phyloP scores from a whole-genome alignment of 1,284 basidiomycete species.

The Binderoboletus segoi region DNA sequence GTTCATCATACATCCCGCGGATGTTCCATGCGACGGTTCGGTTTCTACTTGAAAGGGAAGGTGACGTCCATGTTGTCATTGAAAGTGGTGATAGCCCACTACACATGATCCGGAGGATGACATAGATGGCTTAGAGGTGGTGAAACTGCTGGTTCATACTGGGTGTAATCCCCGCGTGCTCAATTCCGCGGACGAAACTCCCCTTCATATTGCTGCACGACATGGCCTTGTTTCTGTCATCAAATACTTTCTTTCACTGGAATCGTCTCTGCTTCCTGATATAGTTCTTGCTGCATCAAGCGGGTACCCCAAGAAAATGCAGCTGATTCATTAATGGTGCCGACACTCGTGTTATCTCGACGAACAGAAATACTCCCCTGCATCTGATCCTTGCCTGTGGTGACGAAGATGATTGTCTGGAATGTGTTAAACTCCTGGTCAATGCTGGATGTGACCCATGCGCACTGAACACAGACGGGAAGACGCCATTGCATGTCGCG shows the following conservation, averaged over 20 bases:
- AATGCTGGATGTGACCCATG: background rate
- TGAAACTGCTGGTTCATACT: background rate
- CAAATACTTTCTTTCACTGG: constrained; percentile 4
- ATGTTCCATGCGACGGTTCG: too few species aligned
- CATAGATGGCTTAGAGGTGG: background rate
- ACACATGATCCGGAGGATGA: background rate
- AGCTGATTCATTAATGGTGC: background rate
- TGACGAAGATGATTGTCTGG: background rate
- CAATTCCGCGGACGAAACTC: background rate
- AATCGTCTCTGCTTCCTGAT: background rate
- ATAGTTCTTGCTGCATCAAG: constrained; percentile 7
- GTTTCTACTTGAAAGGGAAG: too few species aligned
- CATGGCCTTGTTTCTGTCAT: background rate
- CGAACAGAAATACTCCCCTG: too few species aligned
- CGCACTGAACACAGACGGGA: too few species aligned
- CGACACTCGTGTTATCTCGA: too few species aligned
- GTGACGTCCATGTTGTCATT: too few species aligned
- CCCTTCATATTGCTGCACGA: constrained; percentile 3
- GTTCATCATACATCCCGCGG: too few species aligned
- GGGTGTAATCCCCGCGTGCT: background rate
- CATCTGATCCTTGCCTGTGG: too few species aligned
- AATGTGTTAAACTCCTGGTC: background rate
- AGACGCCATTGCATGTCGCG: background rate
- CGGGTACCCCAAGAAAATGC: rapidly evolving
- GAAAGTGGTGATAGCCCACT: too few species aligned